These are phyloP conservation scores for Artemisia annua DNA, from an alignment of 129 eudicot genomes.

Conservation along the genomic window DNA sequence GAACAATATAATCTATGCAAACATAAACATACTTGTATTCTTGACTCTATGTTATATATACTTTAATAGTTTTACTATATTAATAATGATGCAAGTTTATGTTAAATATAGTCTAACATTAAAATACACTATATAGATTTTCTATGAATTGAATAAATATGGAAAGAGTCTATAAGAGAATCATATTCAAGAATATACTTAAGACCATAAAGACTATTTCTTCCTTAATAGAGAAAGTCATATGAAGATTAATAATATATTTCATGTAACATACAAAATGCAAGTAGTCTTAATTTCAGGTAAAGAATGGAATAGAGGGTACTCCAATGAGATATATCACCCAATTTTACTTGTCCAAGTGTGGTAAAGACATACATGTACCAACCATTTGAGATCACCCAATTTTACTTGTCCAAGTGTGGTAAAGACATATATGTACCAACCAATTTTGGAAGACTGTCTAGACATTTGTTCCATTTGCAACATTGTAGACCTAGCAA, in stretches of 20 bases:
- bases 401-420: constrained; percentile 23
- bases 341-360: constrained; percentile 23
- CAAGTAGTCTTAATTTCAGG: neutral
- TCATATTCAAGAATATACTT: neutral
- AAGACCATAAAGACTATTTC: neutral
- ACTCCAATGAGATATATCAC: constrained; percentile 7
- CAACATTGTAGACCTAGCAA: constrained; percentile 31
- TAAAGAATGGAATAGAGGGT: constrained; percentile 3
- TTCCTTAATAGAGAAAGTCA: neutral
- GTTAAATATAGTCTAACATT: too few relatives aligned
- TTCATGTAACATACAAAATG: constrained; percentile 15
- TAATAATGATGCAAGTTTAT: too few relatives aligned
- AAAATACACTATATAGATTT: too few relatives aligned
- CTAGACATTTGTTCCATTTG: constrained; percentile 33
- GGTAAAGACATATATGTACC: constrained; percentile 36
- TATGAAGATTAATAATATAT: neutral
- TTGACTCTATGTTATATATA: too few relatives aligned
- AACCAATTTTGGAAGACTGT: constrained; percentile 30
- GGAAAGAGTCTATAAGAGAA: neutral
- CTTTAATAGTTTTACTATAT: too few relatives aligned
- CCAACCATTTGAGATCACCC: constrained; percentile 14
- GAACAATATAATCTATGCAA: too few relatives aligned
- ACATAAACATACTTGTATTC: too few relatives aligned
- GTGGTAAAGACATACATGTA: constrained; percentile 36
- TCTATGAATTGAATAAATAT: too few relatives aligned